These are phyloP conservation scores for Cornus suecica DNA, from an alignment of 148 eudicot genomes.

Conservation along the genomic window DNA sequence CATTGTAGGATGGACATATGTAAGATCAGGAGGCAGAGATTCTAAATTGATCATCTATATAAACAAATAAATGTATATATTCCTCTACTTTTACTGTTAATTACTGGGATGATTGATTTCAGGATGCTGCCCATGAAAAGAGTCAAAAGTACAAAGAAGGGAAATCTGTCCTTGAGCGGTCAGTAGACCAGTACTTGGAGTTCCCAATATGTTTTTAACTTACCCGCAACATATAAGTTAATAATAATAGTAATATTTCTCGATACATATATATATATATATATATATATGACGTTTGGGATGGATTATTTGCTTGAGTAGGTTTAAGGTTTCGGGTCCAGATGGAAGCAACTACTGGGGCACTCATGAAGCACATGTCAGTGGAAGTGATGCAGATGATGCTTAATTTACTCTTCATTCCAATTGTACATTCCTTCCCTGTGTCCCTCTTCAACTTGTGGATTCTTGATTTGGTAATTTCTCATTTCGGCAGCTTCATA, in stretches of 20 bases:
- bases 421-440: conserved; percentile 55
- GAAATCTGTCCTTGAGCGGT: conserved; percentile 96
- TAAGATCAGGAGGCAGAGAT: conserved; percentile 40
- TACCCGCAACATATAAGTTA: too few species aligned
- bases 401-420: conserved; percentile 43
- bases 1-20: conserved; percentile 89
- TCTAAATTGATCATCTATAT: not conserved
- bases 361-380: conserved; percentile 55
- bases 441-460: conserved; percentile 24
- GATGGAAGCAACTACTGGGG: conserved; percentile 85
- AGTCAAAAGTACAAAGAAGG: conserved; percentile 97
- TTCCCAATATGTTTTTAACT: too few species aligned
- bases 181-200: conserved; percentile 28
- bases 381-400: conserved; percentile 90
- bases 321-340: conserved; percentile 83
- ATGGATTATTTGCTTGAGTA: conserved; percentile 22
- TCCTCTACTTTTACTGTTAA: conserved; percentile 6
- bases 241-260: too few species aligned
- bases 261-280: too few species aligned
- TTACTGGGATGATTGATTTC: conserved; percentile 35
- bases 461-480: conserved; percentile 21
- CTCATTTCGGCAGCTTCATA: conserved; percentile 16
- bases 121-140: conserved; percentile 93
- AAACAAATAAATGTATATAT: conserved; percentile 6
- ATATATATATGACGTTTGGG: not conserved